Evolutionary conservation across 1,284 basidiomycete genomes (phyloP), one percentile per base, ranked within the genome.

Genomic region (Puccinia hordei): DNA sequence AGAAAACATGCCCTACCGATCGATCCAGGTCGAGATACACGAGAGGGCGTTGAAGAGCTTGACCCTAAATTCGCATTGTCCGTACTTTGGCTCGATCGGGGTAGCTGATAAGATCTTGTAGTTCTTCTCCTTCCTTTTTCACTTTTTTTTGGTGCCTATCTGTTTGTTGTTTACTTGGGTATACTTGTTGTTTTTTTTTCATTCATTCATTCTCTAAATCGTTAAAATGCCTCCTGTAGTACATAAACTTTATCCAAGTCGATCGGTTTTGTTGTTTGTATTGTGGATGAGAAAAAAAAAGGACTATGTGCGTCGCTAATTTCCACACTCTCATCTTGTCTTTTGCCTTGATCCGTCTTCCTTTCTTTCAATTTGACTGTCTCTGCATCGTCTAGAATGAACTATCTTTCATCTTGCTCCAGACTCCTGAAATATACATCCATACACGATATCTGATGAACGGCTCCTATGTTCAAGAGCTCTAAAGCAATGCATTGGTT

Each of bases 11-110:
- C 65, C 75, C 22, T 78, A 78, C 30, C 65, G 53, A n/a, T 38
- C 65, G 9, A 53, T 78, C 6, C 75, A 78, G 55, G 75, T 69
- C 22, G 75, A 78, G 44, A 68, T 78, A 19, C 75, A 78, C 41
- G 59, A 63, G 13, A 6, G 27, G 51, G 33, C 66, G 38, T 30
- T 65, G 19, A 24, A 69, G n/a, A 57, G 65, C 44, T n/a, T 78
- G 44, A 57, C 51, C 3, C 27, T 78, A 30, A 57, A 55, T 15
- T 1, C 44, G 2, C 5, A 71, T 8, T 35, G 46, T 53, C 44
- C 68, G 0, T 71, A 71, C 51, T 71, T 71, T 24, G 75, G 75
- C 24, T 44, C 59, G 35, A 78, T 71, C 35, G 75, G 75, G n/a
- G 65, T 78, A 1, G 65, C 75, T 0, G 75, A 69, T 10, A 46